These are phyloP conservation scores for Aspergillus fumigatiaffinis DNA, from an alignment of 2,329 filamentous ascomycete species.

Conservation along the genomic window DNA sequence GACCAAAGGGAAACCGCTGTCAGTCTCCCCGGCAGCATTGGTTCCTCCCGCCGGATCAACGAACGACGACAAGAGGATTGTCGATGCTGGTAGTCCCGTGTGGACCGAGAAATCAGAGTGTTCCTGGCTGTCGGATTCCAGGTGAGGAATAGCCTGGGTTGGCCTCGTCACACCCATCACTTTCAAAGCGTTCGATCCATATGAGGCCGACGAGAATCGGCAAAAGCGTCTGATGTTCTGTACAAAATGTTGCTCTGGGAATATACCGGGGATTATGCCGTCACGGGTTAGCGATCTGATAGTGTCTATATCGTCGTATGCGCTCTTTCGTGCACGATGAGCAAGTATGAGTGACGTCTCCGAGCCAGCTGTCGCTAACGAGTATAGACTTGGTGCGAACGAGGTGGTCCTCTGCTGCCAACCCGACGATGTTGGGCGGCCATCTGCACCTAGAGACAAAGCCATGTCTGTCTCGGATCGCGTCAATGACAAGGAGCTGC, in stretches of 20 bases:
- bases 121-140: constrained; percentile 37
- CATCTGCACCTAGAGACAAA: constrained; percentile 27
- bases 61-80: constrained; percentile 63
- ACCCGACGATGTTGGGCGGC: constrained; percentile 26
- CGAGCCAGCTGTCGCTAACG: constrained; percentile 41
- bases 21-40: constrained; percentile 61
- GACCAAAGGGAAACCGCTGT: constrained; percentile 65
- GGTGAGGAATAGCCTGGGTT: constrained; percentile 27
- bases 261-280: constrained; percentile 43
- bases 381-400: constrained; percentile 44
- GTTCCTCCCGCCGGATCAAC: constrained; percentile 65
- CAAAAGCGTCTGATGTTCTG: constrained; percentile 45
- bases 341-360: constrained; percentile 44
- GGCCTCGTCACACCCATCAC: constrained; percentile 43
- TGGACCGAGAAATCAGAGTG: constrained; percentile 45
- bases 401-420: constrained; percentile 35
- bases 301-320: constrained; percentile 45
- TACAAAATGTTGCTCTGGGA: constrained; percentile 44
- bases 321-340: constrained; percentile 39
- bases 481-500: constrained; percentile 40
- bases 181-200: constrained; percentile 44
- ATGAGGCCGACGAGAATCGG: constrained; percentile 46
- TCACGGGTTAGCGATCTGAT: constrained; percentile 42
- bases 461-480: constrained; percentile 39
- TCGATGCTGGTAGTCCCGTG: constrained; percentile 42